These are phyloP conservation scores for Immersiella caudata DNA, from an alignment of 495 filamentous ascomycete species.

Conservation along the genomic window DNA sequence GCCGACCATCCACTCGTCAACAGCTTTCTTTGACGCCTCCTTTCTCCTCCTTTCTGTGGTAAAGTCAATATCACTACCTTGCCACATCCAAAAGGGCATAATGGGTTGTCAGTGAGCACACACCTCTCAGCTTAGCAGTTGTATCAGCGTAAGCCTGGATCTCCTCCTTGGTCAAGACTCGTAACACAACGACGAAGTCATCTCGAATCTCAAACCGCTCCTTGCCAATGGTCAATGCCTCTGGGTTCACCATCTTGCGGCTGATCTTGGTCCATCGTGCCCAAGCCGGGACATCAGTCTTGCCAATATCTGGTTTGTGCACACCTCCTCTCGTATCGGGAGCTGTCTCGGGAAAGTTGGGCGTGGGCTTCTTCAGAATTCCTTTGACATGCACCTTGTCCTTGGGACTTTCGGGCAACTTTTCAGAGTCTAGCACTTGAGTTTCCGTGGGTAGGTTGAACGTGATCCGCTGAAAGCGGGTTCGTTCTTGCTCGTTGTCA, in stretches of 20 bases:
- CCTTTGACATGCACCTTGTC: conserved; percentile 43
- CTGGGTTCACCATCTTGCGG: conserved; percentile 79
- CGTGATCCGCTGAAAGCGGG: background rate
- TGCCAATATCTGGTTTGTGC: conserved; percentile 78
- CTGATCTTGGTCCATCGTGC: conserved; percentile 91
- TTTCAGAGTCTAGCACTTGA: background rate
- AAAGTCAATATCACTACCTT: no score
- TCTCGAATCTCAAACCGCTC: conserved; percentile 80
- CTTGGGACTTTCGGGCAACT: conserved; percentile 54
- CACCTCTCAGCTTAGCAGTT: conserved; percentile 77
- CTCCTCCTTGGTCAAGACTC: conserved; percentile 78
- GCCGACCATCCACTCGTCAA: no score
- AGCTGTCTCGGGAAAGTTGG: conserved; percentile 77
- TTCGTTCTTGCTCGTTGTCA: no score
- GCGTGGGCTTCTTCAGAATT: conserved; percentile 69
- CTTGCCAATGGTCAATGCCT: conserved; percentile 71
- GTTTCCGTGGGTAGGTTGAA: background rate
- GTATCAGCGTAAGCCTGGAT: conserved; percentile 76
- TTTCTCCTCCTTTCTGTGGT: no score
- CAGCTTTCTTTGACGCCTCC: no score
- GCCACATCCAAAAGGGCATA: no score
- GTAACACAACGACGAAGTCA: conserved; percentile 82
- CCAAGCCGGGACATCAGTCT: conserved; percentile 68
- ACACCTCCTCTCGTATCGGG: conserved; percentile 81
- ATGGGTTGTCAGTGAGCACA: no score